Conservation (phyloP, 2,329 filamentous ascomycete genomes). For the Corniculantispora saksenae region DNA sequence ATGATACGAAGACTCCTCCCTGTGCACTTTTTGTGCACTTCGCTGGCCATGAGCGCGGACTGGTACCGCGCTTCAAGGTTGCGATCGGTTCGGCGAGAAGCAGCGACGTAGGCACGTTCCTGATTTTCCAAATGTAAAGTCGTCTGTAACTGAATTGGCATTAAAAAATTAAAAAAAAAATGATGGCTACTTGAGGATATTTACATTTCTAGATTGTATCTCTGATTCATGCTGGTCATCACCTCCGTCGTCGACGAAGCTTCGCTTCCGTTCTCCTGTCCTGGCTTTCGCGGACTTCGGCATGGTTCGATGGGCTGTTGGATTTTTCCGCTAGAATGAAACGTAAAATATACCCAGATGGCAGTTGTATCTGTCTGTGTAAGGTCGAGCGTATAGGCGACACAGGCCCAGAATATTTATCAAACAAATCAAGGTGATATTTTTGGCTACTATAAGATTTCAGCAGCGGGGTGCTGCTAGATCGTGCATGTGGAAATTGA, state of each 20-base stretch:
- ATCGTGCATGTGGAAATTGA: not conserved
- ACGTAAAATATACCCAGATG: too few relatives aligned
- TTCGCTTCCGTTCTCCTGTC: not conserved
- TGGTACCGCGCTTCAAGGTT: constrained; percentile 85
- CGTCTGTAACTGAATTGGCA: not conserved
- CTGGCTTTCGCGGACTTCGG: not conserved
- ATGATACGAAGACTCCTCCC: constrained; percentile 80
- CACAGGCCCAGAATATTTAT: not conserved
- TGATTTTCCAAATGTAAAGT: constrained; percentile 62
- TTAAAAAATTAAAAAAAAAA: not conserved
- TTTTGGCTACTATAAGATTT: not conserved
- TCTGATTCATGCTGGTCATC: not conserved
- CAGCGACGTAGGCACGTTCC: constrained; percentile 87
- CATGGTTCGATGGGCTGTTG: not conserved
- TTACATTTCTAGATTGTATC: not conserved
- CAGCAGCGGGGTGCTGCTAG: not conserved
- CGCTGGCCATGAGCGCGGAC: constrained; percentile 81
- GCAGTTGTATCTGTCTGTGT: too few relatives aligned
- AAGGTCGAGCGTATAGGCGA: too few relatives aligned
- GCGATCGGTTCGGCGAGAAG: constrained; percentile 81
- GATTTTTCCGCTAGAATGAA: too few relatives aligned
- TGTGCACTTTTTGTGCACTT: constrained; percentile 87
- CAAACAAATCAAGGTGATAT: too few relatives aligned
- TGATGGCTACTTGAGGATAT: too few relatives aligned
- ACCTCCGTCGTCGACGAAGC: not conserved